phyloP scores from a whole-genome alignment of 2,329 filamentous ascomycete species.

The Fusarium buxicola region DNA sequence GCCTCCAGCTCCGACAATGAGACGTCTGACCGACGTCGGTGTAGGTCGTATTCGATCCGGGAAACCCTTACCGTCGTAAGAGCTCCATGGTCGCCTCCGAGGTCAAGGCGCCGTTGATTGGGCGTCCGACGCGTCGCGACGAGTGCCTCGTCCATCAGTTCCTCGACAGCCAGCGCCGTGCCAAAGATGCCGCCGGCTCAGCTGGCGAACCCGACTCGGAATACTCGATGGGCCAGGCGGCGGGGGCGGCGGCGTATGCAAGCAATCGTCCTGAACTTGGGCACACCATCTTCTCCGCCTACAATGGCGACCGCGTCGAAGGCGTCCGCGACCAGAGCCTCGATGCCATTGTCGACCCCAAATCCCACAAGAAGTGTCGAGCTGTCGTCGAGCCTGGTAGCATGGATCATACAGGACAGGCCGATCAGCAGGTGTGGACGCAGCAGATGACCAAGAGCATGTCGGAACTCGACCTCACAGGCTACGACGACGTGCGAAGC shows the following conservation, averaged over 20 bases:
- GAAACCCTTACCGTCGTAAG: slow-evolving; percentile 72
- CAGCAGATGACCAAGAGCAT: slow-evolving; percentile 58
- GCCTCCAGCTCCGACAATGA: background rate
- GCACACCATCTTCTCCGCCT: slow-evolving; percentile 17
- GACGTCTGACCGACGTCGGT: background rate
- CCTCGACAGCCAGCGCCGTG: slow-evolving; percentile 66
- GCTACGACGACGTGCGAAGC: slow-evolving; percentile 60
- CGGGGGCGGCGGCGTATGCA: slow-evolving; percentile 41
- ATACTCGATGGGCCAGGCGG: slow-evolving; percentile 47
- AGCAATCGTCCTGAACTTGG: slow-evolving; percentile 25
- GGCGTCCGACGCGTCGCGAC: slow-evolving; percentile 51
- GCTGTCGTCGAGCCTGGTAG: slow-evolving; percentile 55
- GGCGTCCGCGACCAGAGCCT: slow-evolving; percentile 28
- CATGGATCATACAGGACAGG: slow-evolving; percentile 61
- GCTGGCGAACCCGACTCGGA: slow-evolving; percentile 45
- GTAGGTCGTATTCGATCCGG: slow-evolving; percentile 71
- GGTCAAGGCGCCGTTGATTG: slow-evolving; percentile 50
- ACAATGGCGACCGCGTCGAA: slow-evolving; percentile 31
- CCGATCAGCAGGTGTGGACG: slow-evolving; percentile 68
- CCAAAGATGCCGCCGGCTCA: slow-evolving; percentile 44
- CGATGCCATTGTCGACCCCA: slow-evolving; percentile 41
- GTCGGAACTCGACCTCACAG: slow-evolving; percentile 55
- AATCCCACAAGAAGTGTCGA: slow-evolving; percentile 40
- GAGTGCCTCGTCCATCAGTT: slow-evolving; percentile 75
- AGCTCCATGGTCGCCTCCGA: slow-evolving; percentile 71